Evolutionary conservation across 2,329 filamentous ascomycete genomes (phyloP).

Genomic region (Metarhizium brunneum): DNA sequence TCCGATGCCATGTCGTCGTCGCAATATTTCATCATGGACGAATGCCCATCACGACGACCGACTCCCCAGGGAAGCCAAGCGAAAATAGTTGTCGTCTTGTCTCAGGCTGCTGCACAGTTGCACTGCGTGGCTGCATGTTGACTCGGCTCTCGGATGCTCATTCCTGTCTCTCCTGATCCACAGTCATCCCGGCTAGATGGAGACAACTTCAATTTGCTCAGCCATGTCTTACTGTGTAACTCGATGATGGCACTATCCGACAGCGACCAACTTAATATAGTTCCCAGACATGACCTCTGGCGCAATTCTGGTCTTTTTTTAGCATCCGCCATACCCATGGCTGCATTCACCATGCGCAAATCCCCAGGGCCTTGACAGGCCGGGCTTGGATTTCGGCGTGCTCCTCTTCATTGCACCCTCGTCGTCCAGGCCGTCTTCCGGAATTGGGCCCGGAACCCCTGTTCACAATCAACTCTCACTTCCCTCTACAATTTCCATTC

Average conservation of each 20-base stretch:
- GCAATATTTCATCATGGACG: background rate
- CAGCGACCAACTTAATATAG: too few species aligned
- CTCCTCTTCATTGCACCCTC: constrained; percentile 29
- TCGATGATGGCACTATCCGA: background rate
- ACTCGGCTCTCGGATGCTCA: background rate
- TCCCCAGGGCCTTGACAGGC: too few species aligned
- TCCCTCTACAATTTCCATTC: background rate
- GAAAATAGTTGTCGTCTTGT: background rate
- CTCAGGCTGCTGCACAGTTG: background rate
- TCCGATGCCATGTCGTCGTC: background rate
- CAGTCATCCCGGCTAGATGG: background rate
- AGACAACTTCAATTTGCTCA: background rate
- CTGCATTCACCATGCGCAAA: too few species aligned
- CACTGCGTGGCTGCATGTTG: background rate
- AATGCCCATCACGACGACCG: too few species aligned
- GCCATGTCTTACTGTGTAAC: background rate
- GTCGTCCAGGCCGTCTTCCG: background rate
- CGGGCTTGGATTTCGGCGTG: constrained; percentile 6
- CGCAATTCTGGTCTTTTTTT: too few species aligned
- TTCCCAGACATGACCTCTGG: too few species aligned
- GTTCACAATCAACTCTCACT: background rate
- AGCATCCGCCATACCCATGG: too few species aligned
- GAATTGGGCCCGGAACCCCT: background rate
- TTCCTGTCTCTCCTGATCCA: background rate
- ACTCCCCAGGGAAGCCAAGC: too few species aligned